Percentiles rank a stretch among this genome's conserved stretches.
phyloP scores from a whole-genome alignment of 805 yeast species.

The Pichia gijzeniarum region DNA sequence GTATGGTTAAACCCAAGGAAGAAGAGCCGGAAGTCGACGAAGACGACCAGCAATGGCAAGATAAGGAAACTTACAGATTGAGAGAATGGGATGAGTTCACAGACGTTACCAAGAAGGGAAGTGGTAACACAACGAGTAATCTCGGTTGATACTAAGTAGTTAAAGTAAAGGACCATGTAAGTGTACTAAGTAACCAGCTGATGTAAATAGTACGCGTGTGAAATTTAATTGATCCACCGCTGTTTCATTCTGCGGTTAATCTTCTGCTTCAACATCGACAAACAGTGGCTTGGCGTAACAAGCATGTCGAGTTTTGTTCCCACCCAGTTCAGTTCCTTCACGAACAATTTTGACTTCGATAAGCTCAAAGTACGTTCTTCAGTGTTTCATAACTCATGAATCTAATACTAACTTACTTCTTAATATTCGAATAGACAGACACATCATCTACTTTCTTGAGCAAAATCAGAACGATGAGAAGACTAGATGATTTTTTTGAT shows the following conservation, averaged over 20 bases:
- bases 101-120: slow-evolving; percentile 79
- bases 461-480: slow-evolving; percentile 62
- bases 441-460: slow-evolving; percentile 44
- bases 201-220: no score
- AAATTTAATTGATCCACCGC: no score
- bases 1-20: slow-evolving; percentile 48
- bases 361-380: slow-evolving; percentile 5
- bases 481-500: slow-evolving; percentile 90
- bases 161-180: not conserved
- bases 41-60: slow-evolving; percentile 61
- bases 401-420: not conserved
- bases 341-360: slow-evolving; percentile 8
- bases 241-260: no score
- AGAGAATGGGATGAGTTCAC: slow-evolving; percentile 93
- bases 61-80: slow-evolving; percentile 62
- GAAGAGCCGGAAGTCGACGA: slow-evolving; percentile 39
- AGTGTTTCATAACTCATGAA: not conserved
- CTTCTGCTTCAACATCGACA: no score
- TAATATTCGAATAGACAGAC: slow-evolving; percentile 21
- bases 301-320: slow-evolving; percentile 12
- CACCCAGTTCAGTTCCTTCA: slow-evolving; percentile 10
- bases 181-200: not conserved
- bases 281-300: no score
- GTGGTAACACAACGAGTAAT: slow-evolving; percentile 74
- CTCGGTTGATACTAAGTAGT: slow-evolving; percentile 37